A percentile compares a stretch with the other conserved stretches of the same genome.
Evolutionary conservation across 225 moss, liverwort and hornwort genomes (phyloP).

Genomic region (Straminergon stramineum): DNA sequence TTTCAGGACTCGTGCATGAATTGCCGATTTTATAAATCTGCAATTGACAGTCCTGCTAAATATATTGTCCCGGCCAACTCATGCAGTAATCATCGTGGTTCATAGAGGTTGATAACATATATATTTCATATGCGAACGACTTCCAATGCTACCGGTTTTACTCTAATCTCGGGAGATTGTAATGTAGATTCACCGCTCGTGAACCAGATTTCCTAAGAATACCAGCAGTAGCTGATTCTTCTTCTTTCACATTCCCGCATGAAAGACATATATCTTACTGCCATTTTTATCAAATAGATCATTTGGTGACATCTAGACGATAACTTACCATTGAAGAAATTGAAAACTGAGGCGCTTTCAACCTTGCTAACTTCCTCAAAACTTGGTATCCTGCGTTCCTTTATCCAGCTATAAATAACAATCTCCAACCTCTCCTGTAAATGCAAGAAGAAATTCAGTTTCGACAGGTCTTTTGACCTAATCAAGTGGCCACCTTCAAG

Average conservation of each 20-base stretch:
- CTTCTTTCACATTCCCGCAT: neutral
- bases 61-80: neutral
- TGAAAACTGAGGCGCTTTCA: constrained; percentile 53
- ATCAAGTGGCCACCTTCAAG: neutral
- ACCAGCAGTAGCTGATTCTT: neutral
- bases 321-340: constrained; percentile 26
- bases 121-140: neutral
- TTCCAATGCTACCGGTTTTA: neutral
- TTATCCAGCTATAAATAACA: constrained; percentile 65
- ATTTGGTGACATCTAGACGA: neutral
- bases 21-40: neutral
- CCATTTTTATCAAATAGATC: neutral
- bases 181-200: neutral
- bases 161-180: neutral
- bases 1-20: neutral
- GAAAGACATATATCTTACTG: neutral
- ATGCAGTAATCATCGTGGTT: neutral
- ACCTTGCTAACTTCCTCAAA: constrained; percentile 76
- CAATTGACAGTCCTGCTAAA: neutral
- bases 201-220: neutral
- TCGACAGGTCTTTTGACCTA: neutral
- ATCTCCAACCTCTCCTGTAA: constrained; percentile 81
- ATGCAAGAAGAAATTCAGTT: neutral
- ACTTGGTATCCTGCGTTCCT: constrained; percentile 48
- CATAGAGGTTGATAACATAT: neutral